Conservation (phyloP, 208 protist species). For the Balamuthia mandrillaris region DNA sequence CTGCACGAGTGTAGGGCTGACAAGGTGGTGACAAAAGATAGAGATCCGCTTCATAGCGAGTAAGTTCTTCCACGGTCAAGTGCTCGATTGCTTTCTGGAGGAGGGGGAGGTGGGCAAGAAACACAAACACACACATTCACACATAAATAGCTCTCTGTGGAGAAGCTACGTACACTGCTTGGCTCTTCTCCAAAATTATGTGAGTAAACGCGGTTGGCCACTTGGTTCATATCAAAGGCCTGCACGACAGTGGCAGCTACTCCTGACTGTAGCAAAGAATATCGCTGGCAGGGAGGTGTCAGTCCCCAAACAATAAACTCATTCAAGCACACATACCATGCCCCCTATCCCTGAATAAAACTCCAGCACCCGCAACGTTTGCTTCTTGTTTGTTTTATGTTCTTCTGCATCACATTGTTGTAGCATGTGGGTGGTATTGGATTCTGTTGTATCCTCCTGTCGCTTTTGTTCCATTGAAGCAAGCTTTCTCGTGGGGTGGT, state of each 20-base stretch:
- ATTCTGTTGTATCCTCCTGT: too few relatives aligned
- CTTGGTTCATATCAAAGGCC: conserved; percentile 16
- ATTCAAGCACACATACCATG: neutral
- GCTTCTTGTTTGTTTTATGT: neutral
- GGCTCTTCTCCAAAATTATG: too few relatives aligned
- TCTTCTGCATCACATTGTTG: too few relatives aligned
- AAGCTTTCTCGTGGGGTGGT: too few relatives aligned
- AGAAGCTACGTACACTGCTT: too few relatives aligned
- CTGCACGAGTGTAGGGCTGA: conserved; percentile 11
- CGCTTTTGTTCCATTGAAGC: too few relatives aligned
- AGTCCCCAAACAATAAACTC: neutral
- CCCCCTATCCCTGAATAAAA: neutral
- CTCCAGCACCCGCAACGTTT: neutral
- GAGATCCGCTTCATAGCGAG: neutral
- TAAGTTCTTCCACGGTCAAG: neutral
- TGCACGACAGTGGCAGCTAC: neutral
- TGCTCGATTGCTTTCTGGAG: neutral
- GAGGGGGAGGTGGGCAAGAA: neutral
- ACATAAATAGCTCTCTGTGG: too few relatives aligned
- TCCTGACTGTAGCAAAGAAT: neutral
- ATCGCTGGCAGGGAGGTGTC: neutral
- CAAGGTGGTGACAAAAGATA: neutral
- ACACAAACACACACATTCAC: too few relatives aligned
- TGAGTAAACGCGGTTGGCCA: neutral
- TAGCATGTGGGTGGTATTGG: too few relatives aligned